phyloP scores from a whole-genome alignment of 2,329 filamentous ascomycete genomes.

The Colletotrichum sp. region DNA sequence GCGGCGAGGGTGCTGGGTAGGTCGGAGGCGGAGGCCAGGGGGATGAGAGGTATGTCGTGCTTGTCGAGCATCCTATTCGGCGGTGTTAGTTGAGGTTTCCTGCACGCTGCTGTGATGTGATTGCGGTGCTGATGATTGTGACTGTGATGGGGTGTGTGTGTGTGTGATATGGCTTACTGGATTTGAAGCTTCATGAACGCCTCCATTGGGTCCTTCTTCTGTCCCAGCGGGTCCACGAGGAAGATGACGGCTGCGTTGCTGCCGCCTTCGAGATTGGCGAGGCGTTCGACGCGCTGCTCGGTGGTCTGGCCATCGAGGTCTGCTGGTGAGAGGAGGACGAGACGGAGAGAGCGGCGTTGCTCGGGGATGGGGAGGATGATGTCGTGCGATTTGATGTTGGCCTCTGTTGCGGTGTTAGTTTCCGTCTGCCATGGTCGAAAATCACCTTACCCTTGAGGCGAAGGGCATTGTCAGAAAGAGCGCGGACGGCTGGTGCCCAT shows the following conservation, averaged over 20 bases:
- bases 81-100: background rate
- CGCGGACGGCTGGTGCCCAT: constrained; percentile 37
- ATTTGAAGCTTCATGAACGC: constrained; percentile 49
- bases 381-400: constrained; percentile 47
- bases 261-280: constrained; percentile 43
- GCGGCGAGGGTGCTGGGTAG: constrained; percentile 42
- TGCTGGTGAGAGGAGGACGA: constrained; percentile 43
- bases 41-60: constrained; percentile 45
- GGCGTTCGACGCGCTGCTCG: constrained; percentile 40
- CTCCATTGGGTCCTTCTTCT: constrained; percentile 27
- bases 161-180: constrained; percentile 33
- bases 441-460: constrained; percentile 30
- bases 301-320: constrained; percentile 37
- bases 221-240: constrained; percentile 38
- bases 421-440: background rate
- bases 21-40: constrained; percentile 38
- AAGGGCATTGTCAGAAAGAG: constrained; percentile 25
- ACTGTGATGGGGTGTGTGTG: background rate
- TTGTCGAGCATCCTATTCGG: constrained; percentile 35
- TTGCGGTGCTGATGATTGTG: background rate
- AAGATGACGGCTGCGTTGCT: constrained; percentile 48
- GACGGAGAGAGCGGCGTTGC: constrained; percentile 31
- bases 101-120: background rate
- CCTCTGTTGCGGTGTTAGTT: constrained; percentile 35
- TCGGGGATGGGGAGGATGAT: constrained; percentile 42